Base-by-base conservation (phyloP, 1,284 basidiomycete genomes). In the Neonothopanus nambi region DNA sequence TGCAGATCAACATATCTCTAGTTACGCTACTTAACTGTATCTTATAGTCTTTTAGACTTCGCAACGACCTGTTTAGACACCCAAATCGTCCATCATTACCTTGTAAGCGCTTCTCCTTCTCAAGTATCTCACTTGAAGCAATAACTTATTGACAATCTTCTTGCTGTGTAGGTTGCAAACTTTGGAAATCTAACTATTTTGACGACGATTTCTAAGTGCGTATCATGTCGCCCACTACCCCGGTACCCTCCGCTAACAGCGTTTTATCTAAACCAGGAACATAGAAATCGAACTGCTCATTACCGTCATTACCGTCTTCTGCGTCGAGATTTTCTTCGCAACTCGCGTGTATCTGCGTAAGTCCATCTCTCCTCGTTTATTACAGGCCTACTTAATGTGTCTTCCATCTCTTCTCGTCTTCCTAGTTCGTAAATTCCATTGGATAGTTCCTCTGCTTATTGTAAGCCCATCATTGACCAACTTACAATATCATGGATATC, bases 271-370 rank as follows among this genome's bases (percentile, higher is more conserved):
- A 36, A 26, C 36, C 47, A 11, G 8, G 38, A 15, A 37, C 20
- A n/a, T n/a, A n/a, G n/a, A n/a, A 8, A 24, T 39, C 7, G 23
- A n/a, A n/a, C 11, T 24, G 12, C 17, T 48, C 15, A 12, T 48
- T n/a, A 48, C 47, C n/a, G 18, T 48, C 15, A 5, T 48, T 1
- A 26, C 39, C 8, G 36, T 48, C 11, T 48, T 48, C n/a, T 28
- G 35, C 18, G 37, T 48, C 24, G 33, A 48, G 26, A 24, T 24
- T 15, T 48, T 48, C 23, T 48, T 48, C 39, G 47, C 37, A 21
- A 12, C 12, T n/a, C 35, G 36, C 2, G 47, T 48, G n/a, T 38
- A 33, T 13, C 13, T 33, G 30, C 30, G 30, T 33, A 11, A 33
- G 30, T n/a, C n/a, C n/a, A n/a, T n/a, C n/a, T n/a, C n/a, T n/a